Percentiles rank a stretch among this genome's conserved stretches.
These are phyloP conservation scores for Mycena venus DNA, from an alignment of 768 basidiomycete species.

Conservation along the genomic window DNA sequence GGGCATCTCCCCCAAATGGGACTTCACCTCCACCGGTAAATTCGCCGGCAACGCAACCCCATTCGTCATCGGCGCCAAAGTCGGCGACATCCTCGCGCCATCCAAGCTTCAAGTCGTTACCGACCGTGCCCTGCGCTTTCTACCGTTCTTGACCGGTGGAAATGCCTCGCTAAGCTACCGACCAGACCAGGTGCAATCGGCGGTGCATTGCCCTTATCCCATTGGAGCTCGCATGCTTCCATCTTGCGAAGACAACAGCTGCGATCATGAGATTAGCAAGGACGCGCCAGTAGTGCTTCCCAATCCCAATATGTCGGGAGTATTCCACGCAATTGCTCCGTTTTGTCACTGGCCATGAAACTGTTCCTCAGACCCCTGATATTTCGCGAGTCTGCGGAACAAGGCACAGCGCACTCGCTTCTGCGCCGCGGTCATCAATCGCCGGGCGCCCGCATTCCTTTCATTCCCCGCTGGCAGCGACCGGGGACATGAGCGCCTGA, in stretches of 20 bases:
- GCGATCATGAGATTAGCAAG: slow-evolving; percentile 4
- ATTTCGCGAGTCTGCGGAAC: too few species aligned
- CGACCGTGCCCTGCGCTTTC: too few species aligned
- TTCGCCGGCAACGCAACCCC: slow-evolving; percentile 7
- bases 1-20: slow-evolving; percentile 52
- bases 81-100: slow-evolving; percentile 43
- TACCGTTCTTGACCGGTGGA: too few species aligned
- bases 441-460: too few species aligned
- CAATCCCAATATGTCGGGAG: not conserved
- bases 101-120: too few species aligned
- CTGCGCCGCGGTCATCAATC: too few species aligned
- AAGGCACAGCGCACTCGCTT: too few species aligned
- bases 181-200: not conserved
- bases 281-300: not conserved
- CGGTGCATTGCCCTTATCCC: slow-evolving; percentile 1
- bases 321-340: too few species aligned
- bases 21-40: slow-evolving; percentile 43
- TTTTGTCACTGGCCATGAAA: too few species aligned
- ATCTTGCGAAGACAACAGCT: slow-evolving; percentile 1
- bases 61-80: slow-evolving; percentile 35
- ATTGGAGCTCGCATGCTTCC: not conserved
- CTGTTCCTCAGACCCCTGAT: too few species aligned
- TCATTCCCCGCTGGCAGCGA: too few species aligned
- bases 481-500: too few species aligned
- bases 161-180: not conserved